Conservation (phyloP, 1,284 basidiomycete species). For the Marasmius fiardii region DNA sequence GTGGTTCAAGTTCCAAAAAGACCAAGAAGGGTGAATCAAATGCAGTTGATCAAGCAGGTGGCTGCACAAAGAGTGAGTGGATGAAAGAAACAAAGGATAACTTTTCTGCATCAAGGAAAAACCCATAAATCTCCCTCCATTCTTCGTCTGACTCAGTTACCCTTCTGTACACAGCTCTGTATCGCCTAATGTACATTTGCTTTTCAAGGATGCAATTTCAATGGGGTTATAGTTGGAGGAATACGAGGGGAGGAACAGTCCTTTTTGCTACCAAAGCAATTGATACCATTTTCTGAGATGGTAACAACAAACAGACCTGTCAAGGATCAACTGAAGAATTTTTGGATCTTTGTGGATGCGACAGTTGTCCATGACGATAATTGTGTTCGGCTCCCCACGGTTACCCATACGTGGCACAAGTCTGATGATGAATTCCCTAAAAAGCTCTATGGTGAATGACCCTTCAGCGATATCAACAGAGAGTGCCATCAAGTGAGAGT, state of each 20-base stretch:
- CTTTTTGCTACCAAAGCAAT: constrained; percentile 16
- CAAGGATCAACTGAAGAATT: constrained; percentile 21
- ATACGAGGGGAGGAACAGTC: constrained; percentile 26
- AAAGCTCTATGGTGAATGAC: constrained; percentile 21
- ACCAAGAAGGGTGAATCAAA: no score
- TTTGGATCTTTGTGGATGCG: constrained; percentile 24
- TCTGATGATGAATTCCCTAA: constrained; percentile 25
- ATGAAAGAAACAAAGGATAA: no score
- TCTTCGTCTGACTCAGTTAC: no score
- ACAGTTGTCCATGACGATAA: constrained; percentile 33
- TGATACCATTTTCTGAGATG: background rate
- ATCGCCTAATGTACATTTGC: no score
- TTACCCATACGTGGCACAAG: constrained; percentile 28
- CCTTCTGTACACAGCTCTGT: no score
- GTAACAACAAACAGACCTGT: constrained; percentile 8
- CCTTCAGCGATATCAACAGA: constrained; percentile 20
- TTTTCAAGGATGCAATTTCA: constrained; percentile 30
- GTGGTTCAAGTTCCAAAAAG: no score
- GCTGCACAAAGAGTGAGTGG: no score
- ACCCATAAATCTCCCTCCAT: no score
- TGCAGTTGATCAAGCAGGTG: no score
- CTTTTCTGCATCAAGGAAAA: no score
- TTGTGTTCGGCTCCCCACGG: constrained; percentile 22
- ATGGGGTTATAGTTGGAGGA: constrained; percentile 28
- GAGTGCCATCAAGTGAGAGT: constrained; percentile 25